phyloP scores from a whole-genome alignment of 331 rosid genomes.

The Pyracantha coccinea region DNA sequence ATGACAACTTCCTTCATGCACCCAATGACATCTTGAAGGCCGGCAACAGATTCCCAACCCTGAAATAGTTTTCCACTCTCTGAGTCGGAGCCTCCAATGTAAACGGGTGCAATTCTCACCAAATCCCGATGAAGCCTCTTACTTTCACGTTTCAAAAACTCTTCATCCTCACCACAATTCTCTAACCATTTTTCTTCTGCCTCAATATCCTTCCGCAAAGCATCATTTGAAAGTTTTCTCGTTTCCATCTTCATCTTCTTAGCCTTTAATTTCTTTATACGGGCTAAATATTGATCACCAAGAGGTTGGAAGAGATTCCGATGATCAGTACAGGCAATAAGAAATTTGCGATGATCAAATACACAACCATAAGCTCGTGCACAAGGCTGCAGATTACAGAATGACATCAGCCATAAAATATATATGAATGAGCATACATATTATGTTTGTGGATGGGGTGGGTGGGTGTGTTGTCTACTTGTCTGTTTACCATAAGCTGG shows the following conservation, averaged over 20 bases:
- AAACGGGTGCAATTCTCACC: conserved; percentile 88
- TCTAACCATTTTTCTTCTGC: conserved; percentile 98
- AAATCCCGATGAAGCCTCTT: conserved; percentile 98
- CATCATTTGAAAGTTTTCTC: conserved; percentile 78
- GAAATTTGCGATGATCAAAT: conserved; percentile 98
- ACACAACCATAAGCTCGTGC: conserved; percentile 91
- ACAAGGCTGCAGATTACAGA: conserved; percentile 70
- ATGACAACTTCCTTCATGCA: conserved; percentile 99
- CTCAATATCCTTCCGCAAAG: conserved; percentile 70
- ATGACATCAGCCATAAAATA: neutral
- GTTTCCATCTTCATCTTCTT: conserved; percentile 79
- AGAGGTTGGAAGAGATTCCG: conserved; percentile 79
- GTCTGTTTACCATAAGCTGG: neutral
- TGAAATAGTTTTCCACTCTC: conserved; percentile 52
- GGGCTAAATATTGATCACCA: conserved; percentile 57
- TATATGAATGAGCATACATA: neutral
- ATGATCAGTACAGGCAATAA: conserved; percentile 96
- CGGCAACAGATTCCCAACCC: conserved; percentile 99
- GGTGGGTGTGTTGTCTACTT: neutral
- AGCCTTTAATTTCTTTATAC: conserved; percentile 73
- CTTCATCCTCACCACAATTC: conserved; percentile 99
- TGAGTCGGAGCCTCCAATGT: conserved; percentile 82
- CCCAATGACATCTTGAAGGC: conserved; percentile 86
- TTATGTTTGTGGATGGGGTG: neutral
- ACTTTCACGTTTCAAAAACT: conserved; percentile 95